Conservation (phyloP, 148 eudicot genomes). For the Heliosperma pusillum region DNA sequence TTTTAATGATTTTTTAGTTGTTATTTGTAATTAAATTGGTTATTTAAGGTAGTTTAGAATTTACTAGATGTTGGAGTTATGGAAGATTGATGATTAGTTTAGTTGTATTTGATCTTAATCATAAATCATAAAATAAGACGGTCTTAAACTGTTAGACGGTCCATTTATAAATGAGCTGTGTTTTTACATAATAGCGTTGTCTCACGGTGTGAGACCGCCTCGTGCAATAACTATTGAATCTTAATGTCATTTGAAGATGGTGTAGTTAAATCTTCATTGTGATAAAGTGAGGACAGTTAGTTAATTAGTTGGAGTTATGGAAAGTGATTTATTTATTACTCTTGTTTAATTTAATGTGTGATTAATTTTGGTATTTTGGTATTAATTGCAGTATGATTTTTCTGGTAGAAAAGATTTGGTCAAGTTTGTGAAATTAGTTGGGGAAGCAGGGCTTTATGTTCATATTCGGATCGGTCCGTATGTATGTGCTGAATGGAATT, state of each 20-base stretch:
- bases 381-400: slow-evolving; percentile 67
- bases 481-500: slow-evolving; percentile 96
- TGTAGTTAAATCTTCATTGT: too few relatives aligned
- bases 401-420: slow-evolving; percentile 80
- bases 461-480: slow-evolving; percentile 89
- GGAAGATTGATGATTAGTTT: too few relatives aligned
- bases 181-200: too few relatives aligned
- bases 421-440: slow-evolving; percentile 70
- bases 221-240: too few relatives aligned
- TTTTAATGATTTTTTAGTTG: slow-evolving; percentile 1
- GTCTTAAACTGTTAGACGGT: too few relatives aligned
- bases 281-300: slow-evolving; percentile 4
- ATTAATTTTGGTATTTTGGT: slow-evolving; percentile 19
- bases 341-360: background rate
- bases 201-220: too few relatives aligned
- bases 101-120: too few relatives aligned
- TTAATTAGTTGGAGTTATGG: background rate
- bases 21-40: background rate
- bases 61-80: background rate
- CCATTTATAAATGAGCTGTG: too few relatives aligned
- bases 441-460: slow-evolving; percentile 74
- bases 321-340: background rate
- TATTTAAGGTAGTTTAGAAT: background rate
- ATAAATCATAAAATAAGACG: too few relatives aligned
- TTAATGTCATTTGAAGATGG: too few relatives aligned